These are phyloP conservation scores for Solanum chilense DNA, from an alignment of 257 asterid species.

Conservation along the genomic window DNA sequence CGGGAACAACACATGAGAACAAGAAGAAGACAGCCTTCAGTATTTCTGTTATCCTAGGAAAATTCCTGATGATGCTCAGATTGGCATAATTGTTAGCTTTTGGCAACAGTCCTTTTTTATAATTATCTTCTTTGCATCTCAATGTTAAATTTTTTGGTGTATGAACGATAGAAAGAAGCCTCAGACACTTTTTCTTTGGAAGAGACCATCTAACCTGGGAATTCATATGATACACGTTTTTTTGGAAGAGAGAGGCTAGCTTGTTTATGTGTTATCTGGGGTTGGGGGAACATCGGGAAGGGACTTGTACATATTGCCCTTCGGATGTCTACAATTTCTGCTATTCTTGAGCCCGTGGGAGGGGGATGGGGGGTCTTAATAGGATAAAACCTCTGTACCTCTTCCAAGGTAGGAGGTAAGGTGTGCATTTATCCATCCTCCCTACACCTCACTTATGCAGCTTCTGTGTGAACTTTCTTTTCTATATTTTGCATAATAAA, in stretches of 20 bases:
- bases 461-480: background rate
- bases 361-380: background rate
- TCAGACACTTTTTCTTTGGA: background rate
- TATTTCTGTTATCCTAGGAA: background rate
- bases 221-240: background rate
- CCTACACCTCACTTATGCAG: background rate
- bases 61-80: background rate
- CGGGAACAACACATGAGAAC: background rate
- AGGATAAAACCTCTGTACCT: background rate
- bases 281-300: background rate
- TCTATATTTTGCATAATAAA: background rate
- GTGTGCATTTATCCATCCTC: background rate
- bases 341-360: background rate
- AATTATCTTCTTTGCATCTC: background rate
- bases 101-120: background rate
- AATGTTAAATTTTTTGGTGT: background rate
- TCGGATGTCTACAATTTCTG: background rate
- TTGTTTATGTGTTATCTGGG: background rate
- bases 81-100: background rate
- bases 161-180: background rate
- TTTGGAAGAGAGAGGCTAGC: background rate
- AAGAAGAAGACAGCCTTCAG: background rate
- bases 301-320: background rate
- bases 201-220: background rate
- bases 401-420: background rate